Conservation (phyloP, 2,329 filamentous ascomycete species). For the Aspergillus sp. region DNA sequence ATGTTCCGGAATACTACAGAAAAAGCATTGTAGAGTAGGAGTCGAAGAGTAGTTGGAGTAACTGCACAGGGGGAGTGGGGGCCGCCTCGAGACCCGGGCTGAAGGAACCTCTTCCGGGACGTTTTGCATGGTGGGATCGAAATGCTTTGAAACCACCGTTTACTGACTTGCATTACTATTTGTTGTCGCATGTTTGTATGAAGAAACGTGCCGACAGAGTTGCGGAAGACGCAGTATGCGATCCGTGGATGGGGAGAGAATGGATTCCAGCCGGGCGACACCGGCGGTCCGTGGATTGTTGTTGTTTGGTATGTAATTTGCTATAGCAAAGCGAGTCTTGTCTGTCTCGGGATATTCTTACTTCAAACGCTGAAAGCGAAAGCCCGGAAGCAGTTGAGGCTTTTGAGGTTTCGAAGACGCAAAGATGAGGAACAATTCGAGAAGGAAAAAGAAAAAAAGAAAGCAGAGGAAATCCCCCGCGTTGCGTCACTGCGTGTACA, state of each 20-base stretch:
- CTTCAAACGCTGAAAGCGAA: background rate
- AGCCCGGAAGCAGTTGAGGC: background rate
- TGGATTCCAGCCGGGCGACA: constrained; percentile 2
- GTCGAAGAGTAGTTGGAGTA: background rate
- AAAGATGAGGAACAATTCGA: background rate
- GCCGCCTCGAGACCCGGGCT: background rate
- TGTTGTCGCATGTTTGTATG: background rate
- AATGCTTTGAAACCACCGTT: background rate
- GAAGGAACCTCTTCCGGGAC: background rate
- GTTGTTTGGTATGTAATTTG: no score
- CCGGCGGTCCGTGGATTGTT: constrained; percentile 1
- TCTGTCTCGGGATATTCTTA: background rate
- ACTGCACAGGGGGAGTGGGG: constrained; percentile 4
- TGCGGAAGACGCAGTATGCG: background rate
- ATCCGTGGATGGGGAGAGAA: background rate
- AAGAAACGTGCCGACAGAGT: constrained; percentile 2
- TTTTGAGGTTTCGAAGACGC: background rate
- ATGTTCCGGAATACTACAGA: no score
- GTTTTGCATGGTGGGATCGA: background rate
- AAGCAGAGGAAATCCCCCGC: background rate
- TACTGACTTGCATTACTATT: background rate
- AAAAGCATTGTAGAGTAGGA: background rate
- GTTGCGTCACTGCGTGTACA: background rate
- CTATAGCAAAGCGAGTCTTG: background rate
- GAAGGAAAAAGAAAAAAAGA: background rate